A percentile compares a stretch with the other conserved stretches of the same genome.
Evolutionary conservation across 163 green algal genomes (phyloP).

Genomic region (Smithsoniella earleae): DNA sequence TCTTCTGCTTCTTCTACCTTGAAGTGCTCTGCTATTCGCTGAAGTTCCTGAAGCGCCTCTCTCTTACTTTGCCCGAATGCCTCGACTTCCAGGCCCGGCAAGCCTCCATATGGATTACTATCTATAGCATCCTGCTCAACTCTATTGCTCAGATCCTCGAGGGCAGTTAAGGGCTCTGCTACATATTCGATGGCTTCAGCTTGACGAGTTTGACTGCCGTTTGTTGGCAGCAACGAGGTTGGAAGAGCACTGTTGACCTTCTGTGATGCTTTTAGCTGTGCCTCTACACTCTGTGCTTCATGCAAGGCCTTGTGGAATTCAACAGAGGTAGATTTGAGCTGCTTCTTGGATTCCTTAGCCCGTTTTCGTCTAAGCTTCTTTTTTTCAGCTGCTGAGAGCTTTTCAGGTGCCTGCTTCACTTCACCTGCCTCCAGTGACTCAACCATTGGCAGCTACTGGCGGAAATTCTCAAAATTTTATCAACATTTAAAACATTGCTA

Average conservation of each 20-base stretch:
- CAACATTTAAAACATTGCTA: too few relatives aligned
- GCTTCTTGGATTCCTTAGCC: slow-evolving; percentile 11
- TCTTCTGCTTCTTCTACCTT: background rate
- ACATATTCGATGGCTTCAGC: slow-evolving; percentile 16
- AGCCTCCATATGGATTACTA: slow-evolving; percentile 5
- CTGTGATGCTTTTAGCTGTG: background rate
- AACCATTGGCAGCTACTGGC: background rate
- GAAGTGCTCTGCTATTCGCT: slow-evolving; percentile 26
- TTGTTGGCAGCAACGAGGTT: background rate
- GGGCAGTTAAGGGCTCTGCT: slow-evolving; percentile 7
- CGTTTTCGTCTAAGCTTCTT: slow-evolving; percentile 17
- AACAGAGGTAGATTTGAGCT: background rate
- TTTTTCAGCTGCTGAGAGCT: slow-evolving; percentile 9
- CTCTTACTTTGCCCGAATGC: background rate
- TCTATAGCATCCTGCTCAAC: slow-evolving; percentile 15
- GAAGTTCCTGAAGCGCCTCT: background rate
- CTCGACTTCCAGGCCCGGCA: background rate
- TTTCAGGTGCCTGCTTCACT: background rate
- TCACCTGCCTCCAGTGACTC: background rate
- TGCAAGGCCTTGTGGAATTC: slow-evolving; percentile 7
- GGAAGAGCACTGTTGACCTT: background rate
- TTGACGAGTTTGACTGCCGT: background rate
- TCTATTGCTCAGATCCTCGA: background rate
- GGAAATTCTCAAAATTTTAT: too few relatives aligned
- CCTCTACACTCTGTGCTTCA: background rate